A percentile compares a stretch with the other conserved stretches of the same genome.
These are phyloP conservation scores for Penicillium palitans DNA, from an alignment of 2,329 filamentous ascomycete species.

Conservation along the genomic window DNA sequence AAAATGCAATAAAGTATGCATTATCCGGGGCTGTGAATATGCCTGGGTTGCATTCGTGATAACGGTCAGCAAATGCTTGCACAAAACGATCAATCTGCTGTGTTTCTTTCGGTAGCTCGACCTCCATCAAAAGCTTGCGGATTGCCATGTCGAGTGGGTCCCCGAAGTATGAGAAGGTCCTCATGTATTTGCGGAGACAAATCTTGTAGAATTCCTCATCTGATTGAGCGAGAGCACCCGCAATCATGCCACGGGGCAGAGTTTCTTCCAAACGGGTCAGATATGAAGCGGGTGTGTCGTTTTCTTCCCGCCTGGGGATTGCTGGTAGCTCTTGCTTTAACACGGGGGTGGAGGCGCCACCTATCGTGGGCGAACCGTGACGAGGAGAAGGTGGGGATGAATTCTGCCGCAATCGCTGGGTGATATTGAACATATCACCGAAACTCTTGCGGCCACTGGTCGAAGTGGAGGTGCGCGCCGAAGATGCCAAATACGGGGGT, in stretches of 20 bases:
- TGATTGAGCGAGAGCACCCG: constrained; percentile 81
- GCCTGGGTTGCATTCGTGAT: constrained; percentile 96
- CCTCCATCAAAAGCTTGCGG: constrained; percentile 92
- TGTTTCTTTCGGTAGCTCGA: constrained; percentile 92
- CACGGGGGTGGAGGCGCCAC: constrained; percentile 67
- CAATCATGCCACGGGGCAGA: constrained; percentile 78
- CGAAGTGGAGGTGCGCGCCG: constrained; percentile 73
- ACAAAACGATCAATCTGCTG: constrained; percentile 96
- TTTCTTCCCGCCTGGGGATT: constrained; percentile 77
- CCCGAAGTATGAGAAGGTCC: constrained; percentile 90
- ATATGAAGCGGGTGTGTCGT: constrained; percentile 88
- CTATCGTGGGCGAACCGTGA: constrained; percentile 60
- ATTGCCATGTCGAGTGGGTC: constrained; percentile 98
- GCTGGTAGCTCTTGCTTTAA: constrained; percentile 67
- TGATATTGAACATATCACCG: constrained; percentile 78
- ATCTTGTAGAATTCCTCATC: constrained; percentile 78
- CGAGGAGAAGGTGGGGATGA: constrained; percentile 68
- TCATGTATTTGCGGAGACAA: constrained; percentile 91
- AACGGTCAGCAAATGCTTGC: constrained; percentile 91
- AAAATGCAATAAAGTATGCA: constrained; percentile 98
- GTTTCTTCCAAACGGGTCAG: constrained; percentile 78
- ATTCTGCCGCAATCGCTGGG: constrained; percentile 74
- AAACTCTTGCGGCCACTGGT: constrained; percentile 88
- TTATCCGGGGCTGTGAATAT: constrained; percentile 84
- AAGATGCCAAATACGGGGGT: constrained; percentile 59